These are phyloP conservation scores for Phyllosticta capitalensis DNA, from an alignment of 2,329 filamentous ascomycete genomes.

Conservation along the genomic window DNA sequence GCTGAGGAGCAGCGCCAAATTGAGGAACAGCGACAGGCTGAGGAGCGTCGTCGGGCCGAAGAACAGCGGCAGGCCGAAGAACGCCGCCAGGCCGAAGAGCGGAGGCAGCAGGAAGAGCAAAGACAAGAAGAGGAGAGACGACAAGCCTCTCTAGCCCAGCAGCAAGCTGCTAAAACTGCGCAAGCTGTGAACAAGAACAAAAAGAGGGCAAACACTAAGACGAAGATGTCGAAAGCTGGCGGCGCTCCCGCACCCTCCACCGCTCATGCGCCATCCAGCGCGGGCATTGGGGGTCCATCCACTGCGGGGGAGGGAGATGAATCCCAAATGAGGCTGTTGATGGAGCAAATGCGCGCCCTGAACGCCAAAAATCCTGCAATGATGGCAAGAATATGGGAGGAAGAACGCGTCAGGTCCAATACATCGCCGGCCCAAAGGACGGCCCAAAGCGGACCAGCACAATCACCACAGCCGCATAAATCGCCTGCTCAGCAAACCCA, in stretches of 20 bases:
- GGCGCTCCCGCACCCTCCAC: constrained; percentile 4
- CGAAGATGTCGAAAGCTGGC: constrained; percentile 18
- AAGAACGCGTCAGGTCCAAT: constrained; percentile 36
- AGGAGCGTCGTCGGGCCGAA: constrained; percentile 17
- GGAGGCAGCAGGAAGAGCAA: constrained; percentile 12
- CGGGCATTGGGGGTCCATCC: too few relatives aligned
- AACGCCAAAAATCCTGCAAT: constrained; percentile 46
- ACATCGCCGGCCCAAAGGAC: neutral
- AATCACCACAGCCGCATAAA: neutral
- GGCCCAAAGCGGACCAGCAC: neutral
- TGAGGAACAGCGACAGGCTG: constrained; percentile 12
- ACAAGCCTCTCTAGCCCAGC: constrained; percentile 13
- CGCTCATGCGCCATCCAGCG: too few relatives aligned
- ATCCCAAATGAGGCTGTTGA: constrained; percentile 44
- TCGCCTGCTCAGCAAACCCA: neutral
- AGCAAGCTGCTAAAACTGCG: neutral
- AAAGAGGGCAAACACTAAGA: constrained; percentile 19
- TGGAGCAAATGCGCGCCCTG: constrained; percentile 49
- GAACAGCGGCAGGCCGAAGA: constrained; percentile 14
- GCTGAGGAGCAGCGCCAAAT: constrained; percentile 20
- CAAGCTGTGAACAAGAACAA: constrained; percentile 1
- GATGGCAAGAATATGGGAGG: constrained; percentile 47
- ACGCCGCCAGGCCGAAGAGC: constrained; percentile 18
- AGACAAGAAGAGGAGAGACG: constrained; percentile 11
- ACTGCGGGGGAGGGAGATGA: constrained; percentile 21